A percentile compares a stretch with the other conserved stretches of the same genome.
phyloP scores from a whole-genome alignment of 1,284 basidiomycete genomes.

The Thecaphora thlaspeos region DNA sequence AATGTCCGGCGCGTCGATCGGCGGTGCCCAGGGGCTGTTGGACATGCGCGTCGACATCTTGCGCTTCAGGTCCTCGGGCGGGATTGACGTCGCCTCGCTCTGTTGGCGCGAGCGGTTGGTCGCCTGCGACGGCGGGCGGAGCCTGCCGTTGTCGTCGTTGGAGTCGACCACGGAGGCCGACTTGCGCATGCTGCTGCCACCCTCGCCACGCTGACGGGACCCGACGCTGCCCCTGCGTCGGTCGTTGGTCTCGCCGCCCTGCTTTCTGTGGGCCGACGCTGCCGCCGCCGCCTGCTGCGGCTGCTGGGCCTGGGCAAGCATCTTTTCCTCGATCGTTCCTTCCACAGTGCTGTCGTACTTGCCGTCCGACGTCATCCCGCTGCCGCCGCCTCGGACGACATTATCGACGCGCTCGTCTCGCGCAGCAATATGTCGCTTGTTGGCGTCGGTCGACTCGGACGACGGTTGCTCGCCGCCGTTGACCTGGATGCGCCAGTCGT shows the following conservation, averaged over 20 bases:
- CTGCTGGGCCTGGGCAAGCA: conserved; percentile 16
- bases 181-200: not conserved
- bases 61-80: conserved; percentile 16
- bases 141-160: not conserved
- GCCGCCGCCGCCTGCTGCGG: no score
- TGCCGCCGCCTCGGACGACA: conserved; percentile 17
- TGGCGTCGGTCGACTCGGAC: not conserved
- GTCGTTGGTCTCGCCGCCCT: not conserved
- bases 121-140: not conserved
- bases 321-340: conserved; percentile 35
- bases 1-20: conserved; percentile 27
- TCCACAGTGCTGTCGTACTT: conserved; percentile 32
- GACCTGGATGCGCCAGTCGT: not conserved
- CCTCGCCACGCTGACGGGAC: not conserved
- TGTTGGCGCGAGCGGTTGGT: not conserved
- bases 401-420: conserved; percentile 18
- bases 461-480: not conserved
- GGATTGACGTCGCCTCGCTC: not conserved
- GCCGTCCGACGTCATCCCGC: conserved; percentile 24
- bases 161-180: not conserved
- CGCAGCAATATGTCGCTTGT: conserved; percentile 24
- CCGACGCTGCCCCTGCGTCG: not conserved
- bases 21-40: conserved; percentile 32
- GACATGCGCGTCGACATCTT: conserved; percentile 36
- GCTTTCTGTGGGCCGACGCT: no score